Evolutionary conservation across 805 yeast species (phyloP).

Genomic region (Suhomyces vadensis): DNA sequence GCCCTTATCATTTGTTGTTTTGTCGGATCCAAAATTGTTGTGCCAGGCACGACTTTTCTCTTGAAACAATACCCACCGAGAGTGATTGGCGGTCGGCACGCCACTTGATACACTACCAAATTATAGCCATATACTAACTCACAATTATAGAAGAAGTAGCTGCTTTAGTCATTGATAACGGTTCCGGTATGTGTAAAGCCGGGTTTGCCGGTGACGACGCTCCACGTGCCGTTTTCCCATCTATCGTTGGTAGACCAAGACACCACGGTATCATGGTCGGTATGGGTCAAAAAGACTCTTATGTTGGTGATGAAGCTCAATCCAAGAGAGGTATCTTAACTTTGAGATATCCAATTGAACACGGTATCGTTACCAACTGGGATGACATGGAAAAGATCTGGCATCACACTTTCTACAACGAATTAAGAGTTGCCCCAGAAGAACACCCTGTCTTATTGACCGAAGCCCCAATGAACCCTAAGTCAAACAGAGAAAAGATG

Average conservation of each 20-base stretch:
- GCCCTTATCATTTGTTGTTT: slow-evolving; percentile 8
- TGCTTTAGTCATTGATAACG: slow-evolving; percentile 92
- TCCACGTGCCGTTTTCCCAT: slow-evolving; percentile 99
- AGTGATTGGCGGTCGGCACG: neutral
- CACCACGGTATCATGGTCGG: slow-evolving; percentile 99
- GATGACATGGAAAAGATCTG: slow-evolving; percentile 99
- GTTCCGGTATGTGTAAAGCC: slow-evolving; percentile 99
- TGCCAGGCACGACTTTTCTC: slow-evolving; percentile 9
- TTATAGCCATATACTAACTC: slow-evolving; percentile 28
- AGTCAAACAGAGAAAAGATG: slow-evolving; percentile 99
- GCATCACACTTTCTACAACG: slow-evolving; percentile 99
- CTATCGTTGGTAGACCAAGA: slow-evolving; percentile 99
- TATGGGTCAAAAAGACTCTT: slow-evolving; percentile 99
- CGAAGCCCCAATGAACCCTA: slow-evolving; percentile 99
- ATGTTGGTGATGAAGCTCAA: slow-evolving; percentile 99
- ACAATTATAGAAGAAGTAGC: slow-evolving; percentile 47
- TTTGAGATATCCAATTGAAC: slow-evolving; percentile 98
- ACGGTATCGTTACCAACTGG: slow-evolving; percentile 99
- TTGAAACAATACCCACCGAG: too few species aligned
- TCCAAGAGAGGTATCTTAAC: slow-evolving; percentile 99
- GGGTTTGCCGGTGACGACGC: slow-evolving; percentile 99
- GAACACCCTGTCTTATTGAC: slow-evolving; percentile 99
- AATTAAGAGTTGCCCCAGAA: slow-evolving; percentile 99
- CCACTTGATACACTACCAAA: neutral
- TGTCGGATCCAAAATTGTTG: neutral